Evolutionary conservation across 108 stramenopile genomes (phyloP).

Genomic region (Bacterosira constricta): DNA sequence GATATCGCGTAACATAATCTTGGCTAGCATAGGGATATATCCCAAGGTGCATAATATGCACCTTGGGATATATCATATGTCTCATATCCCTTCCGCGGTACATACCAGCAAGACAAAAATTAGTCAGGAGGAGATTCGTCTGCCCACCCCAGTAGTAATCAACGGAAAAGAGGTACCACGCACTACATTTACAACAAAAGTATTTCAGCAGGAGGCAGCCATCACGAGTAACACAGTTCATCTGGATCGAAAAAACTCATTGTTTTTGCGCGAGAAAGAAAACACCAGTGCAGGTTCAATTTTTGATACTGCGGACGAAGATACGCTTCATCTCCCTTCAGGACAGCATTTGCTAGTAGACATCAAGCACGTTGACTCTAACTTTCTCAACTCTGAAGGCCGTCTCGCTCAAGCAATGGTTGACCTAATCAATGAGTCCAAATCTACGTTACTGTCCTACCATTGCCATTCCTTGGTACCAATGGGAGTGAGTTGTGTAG

Average conservation of each 20-base stretch:
- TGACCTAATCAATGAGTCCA: constrained; percentile 54
- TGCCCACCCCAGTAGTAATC: too few species aligned
- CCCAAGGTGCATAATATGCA: background rate
- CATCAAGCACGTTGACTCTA: constrained; percentile 49
- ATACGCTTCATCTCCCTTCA: constrained; percentile 3
- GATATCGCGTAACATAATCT: background rate
- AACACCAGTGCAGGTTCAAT: too few species aligned
- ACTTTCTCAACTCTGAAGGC: constrained; percentile 69
- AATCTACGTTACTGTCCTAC: constrained; percentile 74
- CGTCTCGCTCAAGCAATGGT: constrained; percentile 68
- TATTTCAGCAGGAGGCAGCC: background rate
- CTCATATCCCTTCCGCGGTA: background rate
- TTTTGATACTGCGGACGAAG: constrained; percentile 10
- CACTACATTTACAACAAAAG: background rate
- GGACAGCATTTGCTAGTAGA: constrained; percentile 35
- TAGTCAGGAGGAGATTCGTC: too few species aligned
- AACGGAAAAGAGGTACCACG: too few species aligned
- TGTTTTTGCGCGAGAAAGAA: background rate
- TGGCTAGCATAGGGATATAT: background rate
- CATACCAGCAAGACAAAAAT: background rate
- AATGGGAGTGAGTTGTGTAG: constrained; percentile 72
- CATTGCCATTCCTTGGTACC: constrained; percentile 77
- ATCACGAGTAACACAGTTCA: background rate
- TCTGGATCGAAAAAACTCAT: background rate
- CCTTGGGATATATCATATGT: background rate